Conservation (phyloP, 306 rosid species). For the Pachyrhizus erosus region DNA sequence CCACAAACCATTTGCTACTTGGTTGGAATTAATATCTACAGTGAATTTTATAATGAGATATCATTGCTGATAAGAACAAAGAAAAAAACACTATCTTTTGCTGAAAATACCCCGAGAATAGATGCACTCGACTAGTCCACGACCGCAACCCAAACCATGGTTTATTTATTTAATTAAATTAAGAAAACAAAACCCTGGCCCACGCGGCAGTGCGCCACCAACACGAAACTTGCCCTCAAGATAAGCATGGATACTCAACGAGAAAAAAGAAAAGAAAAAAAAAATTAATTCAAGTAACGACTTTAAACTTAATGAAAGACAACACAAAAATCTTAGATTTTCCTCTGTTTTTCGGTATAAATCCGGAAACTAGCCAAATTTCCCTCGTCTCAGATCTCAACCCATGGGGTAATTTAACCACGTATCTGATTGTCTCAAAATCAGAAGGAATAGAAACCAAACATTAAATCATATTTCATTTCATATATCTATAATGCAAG, state of each 20-base stretch:
- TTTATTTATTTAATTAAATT: not conserved
- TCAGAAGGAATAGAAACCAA: not conserved
- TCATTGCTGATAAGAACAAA: not conserved
- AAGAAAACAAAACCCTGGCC: not conserved
- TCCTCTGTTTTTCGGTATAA: not conserved
- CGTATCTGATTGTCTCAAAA: not conserved
- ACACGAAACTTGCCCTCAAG: conserved; percentile 34
- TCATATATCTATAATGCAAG: not conserved
- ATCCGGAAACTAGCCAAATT: not conserved
- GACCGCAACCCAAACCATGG: not conserved
- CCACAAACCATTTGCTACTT: not conserved
- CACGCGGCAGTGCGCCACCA: conserved; percentile 35
- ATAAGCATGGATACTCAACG: conserved; percentile 17
- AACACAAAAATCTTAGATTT: not conserved
- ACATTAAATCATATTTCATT: not conserved
- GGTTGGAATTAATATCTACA: not conserved
- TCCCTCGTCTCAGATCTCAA: conserved; percentile 32
- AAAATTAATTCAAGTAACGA: not conserved
- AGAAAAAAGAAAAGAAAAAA: not conserved
- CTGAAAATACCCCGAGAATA: not conserved
- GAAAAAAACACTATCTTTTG: not conserved
- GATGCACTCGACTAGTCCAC: not conserved
- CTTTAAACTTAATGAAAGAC: not conserved
- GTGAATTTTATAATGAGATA: not conserved
- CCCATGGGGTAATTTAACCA: not conserved